Base-by-base conservation (phyloP, 75 land plant genomes). In the Ceratopteris richardii region DNA sequence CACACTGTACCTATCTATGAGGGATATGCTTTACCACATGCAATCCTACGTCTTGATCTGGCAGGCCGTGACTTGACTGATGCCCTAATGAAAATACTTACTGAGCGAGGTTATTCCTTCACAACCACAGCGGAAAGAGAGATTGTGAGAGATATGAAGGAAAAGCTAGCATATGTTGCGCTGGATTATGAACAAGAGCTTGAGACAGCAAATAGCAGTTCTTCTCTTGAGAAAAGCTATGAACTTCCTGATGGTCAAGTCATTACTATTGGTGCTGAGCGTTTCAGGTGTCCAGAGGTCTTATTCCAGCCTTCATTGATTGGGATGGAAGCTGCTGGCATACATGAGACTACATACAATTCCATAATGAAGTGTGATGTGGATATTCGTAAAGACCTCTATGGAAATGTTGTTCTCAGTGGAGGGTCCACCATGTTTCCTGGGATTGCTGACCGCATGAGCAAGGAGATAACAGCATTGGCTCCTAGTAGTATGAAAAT, bases 331-430 rank as follows among this genome's bases (percentile, higher is more conserved):
- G 76, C 79, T 25, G 69, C 77, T 0, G 79, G 79, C 18, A 76
- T 76, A 26, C 75, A 71, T 31, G 65, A 71, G 62, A 71, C 69
- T 3, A 71, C 73, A 0, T 75, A 75, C 65, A 78, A 78, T 54
- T 78, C 81, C 26, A 78, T 78, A 54, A 78, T 78, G 81, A 78
- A 78, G 73, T 78, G 81, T 55, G 81, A 78, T 61, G 81, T 78
- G 46, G 81, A 78, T 52, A 75, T 78, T 41, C 73, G 81, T 51
- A 78, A 75, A 59, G 81, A 78, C 55, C 50, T 78, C 46, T 78
- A 76, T 44, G 76, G 79, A 33, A 76, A 76, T 40, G 66, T 76
- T 56, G 79, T 76, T 7, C 76, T 76, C 47, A 71, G 76, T 66
- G 79, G 81, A 37, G 81, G 81, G 24, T 65, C 79, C 31, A 78